Conservation (phyloP, 768 basidiomycete species). For the Leccinellum rugosiceps region DNA sequence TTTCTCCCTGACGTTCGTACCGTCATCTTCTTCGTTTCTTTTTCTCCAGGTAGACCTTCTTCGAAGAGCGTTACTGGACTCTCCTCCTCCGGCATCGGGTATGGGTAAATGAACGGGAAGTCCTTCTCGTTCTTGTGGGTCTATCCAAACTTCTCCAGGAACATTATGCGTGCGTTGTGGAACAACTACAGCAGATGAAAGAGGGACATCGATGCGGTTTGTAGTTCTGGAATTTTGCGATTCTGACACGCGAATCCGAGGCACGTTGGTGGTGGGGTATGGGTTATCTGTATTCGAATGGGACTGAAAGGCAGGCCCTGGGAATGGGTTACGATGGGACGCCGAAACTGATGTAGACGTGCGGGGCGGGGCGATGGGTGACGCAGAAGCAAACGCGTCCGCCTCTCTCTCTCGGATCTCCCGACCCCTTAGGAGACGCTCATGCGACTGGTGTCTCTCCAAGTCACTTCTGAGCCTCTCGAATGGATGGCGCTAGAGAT, state of each 20-base stretch:
- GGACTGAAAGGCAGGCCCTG: background rate
- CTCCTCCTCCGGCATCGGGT: constrained; percentile 1
- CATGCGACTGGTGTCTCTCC: constrained; percentile 43
- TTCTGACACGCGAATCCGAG: constrained; percentile 7
- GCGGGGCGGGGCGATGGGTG: constrained; percentile 13
- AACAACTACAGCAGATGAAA: constrained; percentile 17
- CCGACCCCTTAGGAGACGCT: constrained; percentile 1
- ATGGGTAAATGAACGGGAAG: constrained; percentile 43
- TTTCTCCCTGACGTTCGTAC: constrained; percentile 4
- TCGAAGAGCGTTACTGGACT: constrained; percentile 3
- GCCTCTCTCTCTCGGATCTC: background rate
- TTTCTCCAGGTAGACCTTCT: constrained; percentile 17
- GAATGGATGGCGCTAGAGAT: constrained; percentile 44
- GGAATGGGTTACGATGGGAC: constrained; percentile 3
- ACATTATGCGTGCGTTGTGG: constrained; percentile 34
- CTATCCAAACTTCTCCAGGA: constrained; percentile 56
- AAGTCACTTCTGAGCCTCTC: constrained; percentile 48
- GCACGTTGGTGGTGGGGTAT: constrained; percentile 4
- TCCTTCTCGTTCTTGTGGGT: constrained; percentile 61
- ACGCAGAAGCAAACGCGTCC: constrained; percentile 8
- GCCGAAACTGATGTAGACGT: background rate
- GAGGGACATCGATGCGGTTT: background rate
- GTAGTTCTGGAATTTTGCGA: constrained; percentile 1
- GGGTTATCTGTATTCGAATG: constrained; percentile 17
- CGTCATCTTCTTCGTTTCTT: constrained; percentile 7